These are phyloP conservation scores for Hypoxylon sp. DNA, from an alignment of 2,329 filamentous ascomycete species.

Conservation along the genomic window DNA sequence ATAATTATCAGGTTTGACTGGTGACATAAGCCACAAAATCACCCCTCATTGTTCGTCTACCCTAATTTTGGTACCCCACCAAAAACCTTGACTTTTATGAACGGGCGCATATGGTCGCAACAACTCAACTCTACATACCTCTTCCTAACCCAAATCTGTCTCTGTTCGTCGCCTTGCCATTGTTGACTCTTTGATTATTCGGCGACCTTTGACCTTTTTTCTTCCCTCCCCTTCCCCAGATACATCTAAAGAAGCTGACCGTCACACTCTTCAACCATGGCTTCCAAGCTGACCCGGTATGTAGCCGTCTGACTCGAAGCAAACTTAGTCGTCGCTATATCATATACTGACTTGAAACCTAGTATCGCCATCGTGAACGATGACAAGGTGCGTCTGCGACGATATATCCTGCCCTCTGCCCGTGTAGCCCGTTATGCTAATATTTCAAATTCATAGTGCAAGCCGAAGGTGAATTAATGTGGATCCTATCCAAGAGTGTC, in stretches of 20 bases:
- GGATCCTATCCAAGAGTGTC: slow-evolving; percentile 43
- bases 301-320: slow-evolving; percentile 51
- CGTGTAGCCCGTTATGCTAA: slow-evolving; percentile 21
- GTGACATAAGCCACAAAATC: slow-evolving; percentile 29
- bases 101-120: slow-evolving; percentile 29
- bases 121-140: slow-evolving; percentile 3
- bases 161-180: slow-evolving; percentile 11
- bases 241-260: slow-evolving; percentile 17
- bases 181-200: slow-evolving; percentile 2
- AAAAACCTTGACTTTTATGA: slow-evolving; percentile 23
- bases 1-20: slow-evolving; percentile 30
- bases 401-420: slow-evolving; percentile 2
- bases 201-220: background rate
- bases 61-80: slow-evolving; percentile 38
- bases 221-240: background rate
- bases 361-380: slow-evolving; percentile 99
- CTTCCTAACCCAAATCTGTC: slow-evolving; percentile 3
- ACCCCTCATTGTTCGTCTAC: slow-evolving; percentile 36
- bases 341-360: slow-evolving; percentile 45
- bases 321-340: slow-evolving; percentile 1
- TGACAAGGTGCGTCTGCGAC: slow-evolving; percentile 81
- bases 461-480: slow-evolving; percentile 77
- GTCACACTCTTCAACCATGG: slow-evolving; percentile 67
- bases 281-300: slow-evolving; percentile 95
- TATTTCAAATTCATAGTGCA: slow-evolving; percentile 71